Conservation (phyloP, 768 basidiomycete genomes). For the Neoboletus magnificus region DNA sequence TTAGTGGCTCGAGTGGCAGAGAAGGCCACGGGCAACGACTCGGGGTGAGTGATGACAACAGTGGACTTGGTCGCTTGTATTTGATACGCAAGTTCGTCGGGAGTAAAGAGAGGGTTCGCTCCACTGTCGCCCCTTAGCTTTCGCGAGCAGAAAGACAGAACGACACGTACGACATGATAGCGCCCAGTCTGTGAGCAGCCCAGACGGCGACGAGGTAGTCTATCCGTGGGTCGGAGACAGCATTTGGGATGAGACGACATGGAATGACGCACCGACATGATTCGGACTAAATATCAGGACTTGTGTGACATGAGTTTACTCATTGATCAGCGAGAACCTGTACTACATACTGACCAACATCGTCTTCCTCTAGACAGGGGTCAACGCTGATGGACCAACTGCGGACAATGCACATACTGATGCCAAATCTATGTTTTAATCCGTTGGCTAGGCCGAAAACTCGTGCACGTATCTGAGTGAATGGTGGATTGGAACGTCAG, state of each 20-base stretch:
- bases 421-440: conserved; percentile 31
- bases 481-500: background rate
- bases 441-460: conserved; percentile 39
- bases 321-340: background rate
- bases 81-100: conserved; percentile 58
- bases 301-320: conserved; percentile 23
- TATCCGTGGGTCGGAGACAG: conserved; percentile 17
- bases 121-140: conserved; percentile 37
- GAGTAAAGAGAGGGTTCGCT: conserved; percentile 58
- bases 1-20: conserved; percentile 42
- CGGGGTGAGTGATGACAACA: conserved; percentile 48
- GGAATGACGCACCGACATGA: conserved; percentile 48
- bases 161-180: conserved; percentile 50
- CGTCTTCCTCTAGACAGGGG: conserved; percentile 32
- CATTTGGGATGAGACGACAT: background rate
- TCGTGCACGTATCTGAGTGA: conserved; percentile 33
- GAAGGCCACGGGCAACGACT: conserved; percentile 40
- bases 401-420: conserved; percentile 25
- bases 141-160: background rate
- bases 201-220: conserved; percentile 56
- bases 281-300: conserved; percentile 67
- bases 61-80: conserved; percentile 45
- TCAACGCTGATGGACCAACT: background rate
- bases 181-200: conserved; percentile 56
- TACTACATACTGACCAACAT: conserved; percentile 34